Percentiles rank a stretch among this genome's conserved stretches.
These are phyloP conservation scores for Rhodotorula sp. DNA, from an alignment of 1,284 basidiomycete species.

Conservation along the genomic window DNA sequence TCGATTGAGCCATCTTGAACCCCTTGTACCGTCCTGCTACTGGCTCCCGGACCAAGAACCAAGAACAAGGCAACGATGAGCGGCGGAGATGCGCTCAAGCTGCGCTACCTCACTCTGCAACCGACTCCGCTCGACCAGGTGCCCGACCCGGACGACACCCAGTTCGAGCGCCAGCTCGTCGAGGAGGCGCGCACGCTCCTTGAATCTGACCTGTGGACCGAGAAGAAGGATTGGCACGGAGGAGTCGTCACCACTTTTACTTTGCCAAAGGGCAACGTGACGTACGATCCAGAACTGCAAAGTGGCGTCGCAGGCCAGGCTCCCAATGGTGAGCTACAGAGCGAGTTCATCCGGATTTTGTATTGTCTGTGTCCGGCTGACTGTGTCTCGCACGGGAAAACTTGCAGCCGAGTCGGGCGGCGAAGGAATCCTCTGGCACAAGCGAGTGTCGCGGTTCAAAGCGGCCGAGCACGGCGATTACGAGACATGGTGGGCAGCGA, in stretches of 20 bases:
- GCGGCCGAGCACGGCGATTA: slow-evolving; percentile 23
- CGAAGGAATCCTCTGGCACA: slow-evolving; percentile 37
- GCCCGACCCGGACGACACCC: slow-evolving; percentile 41
- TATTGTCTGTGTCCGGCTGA: background rate
- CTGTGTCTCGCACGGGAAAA: background rate
- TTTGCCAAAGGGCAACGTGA: slow-evolving; percentile 13
- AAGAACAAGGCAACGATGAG: too few relatives aligned
- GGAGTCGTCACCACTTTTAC: slow-evolving; percentile 29
- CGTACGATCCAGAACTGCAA: background rate
- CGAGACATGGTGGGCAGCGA: slow-evolving; percentile 27
- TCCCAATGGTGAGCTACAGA: slow-evolving; percentile 14
- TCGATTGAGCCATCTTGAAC: too few relatives aligned
- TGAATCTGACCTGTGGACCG: slow-evolving; percentile 14
- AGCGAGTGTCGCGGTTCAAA: slow-evolving; percentile 22
- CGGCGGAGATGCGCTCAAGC: slow-evolving; percentile 4
- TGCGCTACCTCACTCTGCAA: slow-evolving; percentile 17
- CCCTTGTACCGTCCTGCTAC: too few relatives aligned
- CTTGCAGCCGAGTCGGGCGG: slow-evolving; percentile 15
- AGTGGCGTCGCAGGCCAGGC: background rate
- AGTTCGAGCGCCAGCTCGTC: slow-evolving; percentile 44
- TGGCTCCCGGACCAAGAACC: too few relatives aligned
- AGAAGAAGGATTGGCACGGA: slow-evolving; percentile 24
- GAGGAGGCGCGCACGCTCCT: slow-evolving; percentile 38
- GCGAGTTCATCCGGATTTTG: background rate
- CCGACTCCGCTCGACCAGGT: slow-evolving; percentile 39